These are phyloP conservation scores for Macrolepiota fuliginosa DNA, from an alignment of 768 basidiomycete species.

Conservation along the genomic window DNA sequence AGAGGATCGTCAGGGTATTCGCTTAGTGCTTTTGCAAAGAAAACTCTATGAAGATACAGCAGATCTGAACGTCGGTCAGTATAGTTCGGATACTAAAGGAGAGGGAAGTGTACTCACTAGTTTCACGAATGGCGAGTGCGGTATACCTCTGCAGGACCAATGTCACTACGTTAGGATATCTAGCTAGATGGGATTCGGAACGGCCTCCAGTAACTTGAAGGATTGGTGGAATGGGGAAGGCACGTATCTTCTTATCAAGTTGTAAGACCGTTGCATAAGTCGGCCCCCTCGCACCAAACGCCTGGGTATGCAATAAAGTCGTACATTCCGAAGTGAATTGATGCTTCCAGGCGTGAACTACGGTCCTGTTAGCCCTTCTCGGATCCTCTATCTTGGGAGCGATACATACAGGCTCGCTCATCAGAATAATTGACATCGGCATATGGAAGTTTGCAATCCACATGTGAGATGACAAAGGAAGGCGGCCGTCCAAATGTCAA, in stretches of 20 bases:
- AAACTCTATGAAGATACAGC: slow-evolving; percentile 68
- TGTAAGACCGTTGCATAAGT: slow-evolving; percentile 66
- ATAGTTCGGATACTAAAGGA: too few relatives aligned
- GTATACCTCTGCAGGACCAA: slow-evolving; percentile 61
- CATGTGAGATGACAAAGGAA: slow-evolving; percentile 57
- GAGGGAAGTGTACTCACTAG: slow-evolving; percentile 43
- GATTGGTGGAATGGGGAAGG: slow-evolving; percentile 61
- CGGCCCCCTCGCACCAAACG: slow-evolving; percentile 65
- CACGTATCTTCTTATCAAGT: slow-evolving; percentile 61
- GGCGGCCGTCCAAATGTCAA: too few relatives aligned
- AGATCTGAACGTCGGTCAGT: slow-evolving; percentile 41
- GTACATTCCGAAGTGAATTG: slow-evolving; percentile 66
- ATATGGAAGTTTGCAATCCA: slow-evolving; percentile 64
- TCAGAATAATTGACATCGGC: slow-evolving; percentile 38
- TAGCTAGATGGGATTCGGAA: slow-evolving; percentile 29
- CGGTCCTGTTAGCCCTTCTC: too few relatives aligned
- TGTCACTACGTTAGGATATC: slow-evolving; percentile 40
- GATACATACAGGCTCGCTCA: slow-evolving; percentile 56
- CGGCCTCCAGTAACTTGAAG: slow-evolving; percentile 63
- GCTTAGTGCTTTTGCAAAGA: slow-evolving; percentile 69
- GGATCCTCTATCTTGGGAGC: background rate
- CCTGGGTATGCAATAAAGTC: slow-evolving; percentile 65
- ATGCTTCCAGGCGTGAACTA: slow-evolving; percentile 70
- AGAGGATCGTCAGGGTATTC: slow-evolving; percentile 73
- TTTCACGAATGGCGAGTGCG: too few relatives aligned